These are phyloP conservation scores for Adansonia digitata DNA, from an alignment of 345 rosid genomes.

Conservation along the genomic window DNA sequence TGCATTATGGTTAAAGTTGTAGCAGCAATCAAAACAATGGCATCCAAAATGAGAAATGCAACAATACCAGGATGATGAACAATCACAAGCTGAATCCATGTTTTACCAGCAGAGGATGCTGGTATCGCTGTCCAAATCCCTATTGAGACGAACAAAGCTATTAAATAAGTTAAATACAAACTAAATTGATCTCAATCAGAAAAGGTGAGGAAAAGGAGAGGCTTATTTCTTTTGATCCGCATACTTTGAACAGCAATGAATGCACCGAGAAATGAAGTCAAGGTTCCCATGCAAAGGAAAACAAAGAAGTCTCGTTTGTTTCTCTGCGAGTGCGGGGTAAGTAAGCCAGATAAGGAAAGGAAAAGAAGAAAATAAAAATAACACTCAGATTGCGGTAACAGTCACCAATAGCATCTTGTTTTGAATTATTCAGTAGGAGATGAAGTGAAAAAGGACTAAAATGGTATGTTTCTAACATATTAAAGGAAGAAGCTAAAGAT, in stretches of 20 bases:
- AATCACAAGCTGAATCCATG: constrained; percentile 57
- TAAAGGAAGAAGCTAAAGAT: not conserved
- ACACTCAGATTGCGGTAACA: not conserved
- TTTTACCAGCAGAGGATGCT: constrained; percentile 32
- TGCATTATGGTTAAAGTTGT: constrained; percentile 57
- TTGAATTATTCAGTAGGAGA: not conserved
- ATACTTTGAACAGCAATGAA: constrained; percentile 68
- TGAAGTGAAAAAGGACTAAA: not conserved
- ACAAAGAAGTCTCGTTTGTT: constrained; percentile 86
- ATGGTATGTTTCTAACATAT: not conserved
- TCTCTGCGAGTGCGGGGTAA: constrained; percentile 40
- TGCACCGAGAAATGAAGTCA: constrained; percentile 48
- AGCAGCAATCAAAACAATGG: constrained; percentile 46
- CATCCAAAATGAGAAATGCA: constrained; percentile 58
- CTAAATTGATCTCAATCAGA: not conserved
- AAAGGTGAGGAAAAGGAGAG: not conserved
- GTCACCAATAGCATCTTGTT: not conserved
- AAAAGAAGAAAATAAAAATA: not conserved
- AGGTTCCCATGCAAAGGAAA: constrained; percentile 62
- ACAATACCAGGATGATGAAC: constrained; percentile 64
- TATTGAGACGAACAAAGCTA: constrained; percentile 25
- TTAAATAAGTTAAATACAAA: not conserved
- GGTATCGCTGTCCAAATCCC: constrained; percentile 60
- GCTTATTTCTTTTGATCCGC: constrained; percentile 18
- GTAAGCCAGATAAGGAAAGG: not conserved